Evolutionary conservation across 1,284 basidiomycete species (phyloP).

Genomic region (Microbotryomycetes sp.): DNA sequence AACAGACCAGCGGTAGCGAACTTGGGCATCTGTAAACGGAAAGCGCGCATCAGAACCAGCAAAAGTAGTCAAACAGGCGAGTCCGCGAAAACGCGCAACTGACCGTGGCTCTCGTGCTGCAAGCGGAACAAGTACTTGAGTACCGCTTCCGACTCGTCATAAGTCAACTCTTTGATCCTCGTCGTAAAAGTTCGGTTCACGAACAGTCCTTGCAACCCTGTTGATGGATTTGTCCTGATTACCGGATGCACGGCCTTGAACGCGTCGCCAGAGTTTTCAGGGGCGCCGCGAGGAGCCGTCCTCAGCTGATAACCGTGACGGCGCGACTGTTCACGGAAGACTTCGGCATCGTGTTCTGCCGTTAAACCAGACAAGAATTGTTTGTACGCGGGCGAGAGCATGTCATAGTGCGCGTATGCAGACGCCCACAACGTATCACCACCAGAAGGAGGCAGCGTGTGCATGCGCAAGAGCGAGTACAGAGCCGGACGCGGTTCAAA

Average conservation of each 20-base stretch:
- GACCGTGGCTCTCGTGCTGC: conserved; percentile 21
- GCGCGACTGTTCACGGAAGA: conserved; percentile 46
- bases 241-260: conserved; percentile 52
- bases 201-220: conserved; percentile 58
- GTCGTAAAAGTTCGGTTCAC: conserved; percentile 51
- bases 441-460: conserved; percentile 50
- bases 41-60: neutral
- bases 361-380: conserved; percentile 55
- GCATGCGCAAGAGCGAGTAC: conserved; percentile 44
- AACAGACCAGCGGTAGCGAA: conserved; percentile 47
- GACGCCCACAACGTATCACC: conserved; percentile 45
- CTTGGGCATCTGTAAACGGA: conserved; percentile 49
- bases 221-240: conserved; percentile 49
- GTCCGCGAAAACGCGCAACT: neutral
- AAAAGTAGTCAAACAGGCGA: neutral
- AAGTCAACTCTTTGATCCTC: conserved; percentile 54
- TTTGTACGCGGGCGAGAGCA: conserved; percentile 52
- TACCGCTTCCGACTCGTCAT: conserved; percentile 52
- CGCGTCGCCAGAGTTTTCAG: conserved; percentile 53
- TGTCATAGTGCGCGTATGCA: conserved; percentile 30
- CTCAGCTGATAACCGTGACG: conserved; percentile 35
- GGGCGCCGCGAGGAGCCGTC: conserved; percentile 47
- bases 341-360: conserved; percentile 52
- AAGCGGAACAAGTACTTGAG: conserved; percentile 47
- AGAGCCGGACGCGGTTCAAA: conserved; percentile 62